Base-by-base conservation (phyloP, 805 yeast species). In the Sungouiozyma intestinalis region DNA sequence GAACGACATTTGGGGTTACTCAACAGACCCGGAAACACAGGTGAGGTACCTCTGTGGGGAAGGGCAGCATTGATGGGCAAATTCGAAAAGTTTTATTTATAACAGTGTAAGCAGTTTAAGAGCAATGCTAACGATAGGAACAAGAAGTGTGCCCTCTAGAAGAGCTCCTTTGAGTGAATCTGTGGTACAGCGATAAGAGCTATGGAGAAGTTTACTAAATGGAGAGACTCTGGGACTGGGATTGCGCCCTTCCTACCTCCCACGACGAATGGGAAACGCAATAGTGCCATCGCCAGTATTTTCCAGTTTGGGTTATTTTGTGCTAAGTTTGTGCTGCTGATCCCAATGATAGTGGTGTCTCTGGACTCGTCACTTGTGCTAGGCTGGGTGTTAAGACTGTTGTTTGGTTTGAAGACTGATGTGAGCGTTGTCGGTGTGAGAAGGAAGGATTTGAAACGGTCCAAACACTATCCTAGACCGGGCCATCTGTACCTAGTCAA, bases 181-280 rank as follows among this genome's bases (percentile, higher is more conserved):
- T n/a, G n/a, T n/a, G n/a, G n/a, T n/a, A n/a, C n/a, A n/a, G n/a
- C n/a, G n/a, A n/a, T 13, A 35, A 17, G n/a, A 15, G 14, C 15
- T 9, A 82, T 87, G 95, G 94, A 84, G 64, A 81, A 83, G 63
- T 87, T 76, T 64, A 78, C 92, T 19, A 72, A 73, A 46, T 86
- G 84, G 80, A 73, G 95, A 61, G 96, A 86, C 57, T 83, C 79
- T 47, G 92, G 90, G 3, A 87, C 96, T 1, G 96, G 96, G n/a
- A 83, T 87, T 31, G 80, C 94, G 0, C 96, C 96, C 2, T 86
- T 85, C 50, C 67, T 82, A 64, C 94, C 94, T 5, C 17, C 27
- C 15, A 18, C 35, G 31, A 13, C 35, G n/a, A 33, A 38, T 31
- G 38, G 33, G 14, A 24, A 15, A 8, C 8, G 19, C n/a, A 18